Evolutionary conservation across 2,329 filamentous ascomycete species (phyloP).

Genomic region (Sphaceloma murrayae): DNA sequence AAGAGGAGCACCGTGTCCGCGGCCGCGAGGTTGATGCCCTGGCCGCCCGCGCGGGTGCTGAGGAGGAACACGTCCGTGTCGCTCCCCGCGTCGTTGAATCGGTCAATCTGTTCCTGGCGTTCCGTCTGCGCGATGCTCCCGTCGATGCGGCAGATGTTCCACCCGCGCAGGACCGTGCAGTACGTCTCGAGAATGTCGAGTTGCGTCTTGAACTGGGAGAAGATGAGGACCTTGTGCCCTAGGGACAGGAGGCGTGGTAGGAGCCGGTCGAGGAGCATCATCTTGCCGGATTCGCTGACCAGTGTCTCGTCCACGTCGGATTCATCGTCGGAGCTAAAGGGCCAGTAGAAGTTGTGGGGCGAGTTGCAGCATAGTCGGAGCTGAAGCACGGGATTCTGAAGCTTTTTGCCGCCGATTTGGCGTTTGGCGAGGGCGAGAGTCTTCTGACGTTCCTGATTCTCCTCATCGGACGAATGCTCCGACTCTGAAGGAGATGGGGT

Average conservation of each 20-base stretch:
- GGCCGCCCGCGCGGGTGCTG: constrained; percentile 82
- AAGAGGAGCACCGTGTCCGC: constrained; percentile 91
- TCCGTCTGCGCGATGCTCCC: constrained; percentile 66
- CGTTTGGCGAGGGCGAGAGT: constrained; percentile 72
- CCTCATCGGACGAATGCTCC: constrained; percentile 40
- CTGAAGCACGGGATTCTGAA: constrained; percentile 89
- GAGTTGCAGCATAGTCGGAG: constrained; percentile 85
- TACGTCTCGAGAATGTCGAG: constrained; percentile 87
- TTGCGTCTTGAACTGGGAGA: constrained; percentile 92
- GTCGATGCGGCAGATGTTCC: constrained; percentile 83
- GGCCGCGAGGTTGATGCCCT: constrained; percentile 86
- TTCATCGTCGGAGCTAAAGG: constrained; percentile 56
- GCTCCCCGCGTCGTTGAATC: constrained; percentile 37
- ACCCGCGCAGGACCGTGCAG: constrained; percentile 63
- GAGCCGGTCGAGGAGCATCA: constrained; percentile 83
- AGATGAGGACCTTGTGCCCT: constrained; percentile 86
- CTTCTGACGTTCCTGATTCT: constrained; percentile 55
- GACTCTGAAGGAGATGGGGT: constrained; percentile 33
- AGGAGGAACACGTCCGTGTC: constrained; percentile 65
- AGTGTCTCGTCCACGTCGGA: constrained; percentile 65
- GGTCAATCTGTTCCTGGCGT: constrained; percentile 40
- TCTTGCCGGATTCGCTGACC: constrained; percentile 84
- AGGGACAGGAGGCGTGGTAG: constrained; percentile 63
- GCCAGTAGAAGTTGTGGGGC: constrained; percentile 94
- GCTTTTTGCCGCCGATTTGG: constrained; percentile 80